Base-by-base conservation (phyloP, 106 monocot species). In the Vanilla planifolia region DNA sequence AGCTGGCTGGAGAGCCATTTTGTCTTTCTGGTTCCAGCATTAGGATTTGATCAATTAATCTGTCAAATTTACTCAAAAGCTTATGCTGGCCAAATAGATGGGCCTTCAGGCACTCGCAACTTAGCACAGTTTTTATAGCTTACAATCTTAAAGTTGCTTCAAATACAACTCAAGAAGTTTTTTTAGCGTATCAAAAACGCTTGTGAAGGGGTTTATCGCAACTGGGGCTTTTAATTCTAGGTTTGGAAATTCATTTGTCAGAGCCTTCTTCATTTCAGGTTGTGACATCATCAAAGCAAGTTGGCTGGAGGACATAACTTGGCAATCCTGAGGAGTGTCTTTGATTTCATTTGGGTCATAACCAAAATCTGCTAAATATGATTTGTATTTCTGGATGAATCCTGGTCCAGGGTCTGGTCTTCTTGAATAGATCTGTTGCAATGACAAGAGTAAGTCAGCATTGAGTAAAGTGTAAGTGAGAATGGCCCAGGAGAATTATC, bases 231-330 rank as follows among this genome's bases (percentile, higher is more conserved):
- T 95, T 23, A 95, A 64, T 35, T 58, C 67, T 1, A 89, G 65
- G 62, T 95, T 83, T 14, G 94, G 94, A 62, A 95, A 89, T 47
- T 86, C 73, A 48, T 89, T 95, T 29, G 94, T 95, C 20, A 95
- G 68, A 61, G 89, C 80, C 32, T 74, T 63, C 17, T 78, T 66
- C 89, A 89, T 89, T 22, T 83, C 93, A 0, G 82, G 36, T 70
- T 72, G 77, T 2, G 89, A 85, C 93, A 89, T 89, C 89, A 94
- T 89, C 61, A 63, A 17, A 41, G 63, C 70, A 33, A 89, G 74
- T 46, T 79, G 81, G 35, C 51, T 59, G 5, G 77, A 65, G 40
- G 93, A 77, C 73, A 89, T 93, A 8, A 64, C 74, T 36, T 89
- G 67, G 23, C 89, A 94, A 36, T 94, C 93, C 44, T 94, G 93